Evolutionary conservation across 176 grass and related monocot species (phyloP), one percentile per base, ranked within the genome.

Genomic region (Pontederia crassipes): DNA sequence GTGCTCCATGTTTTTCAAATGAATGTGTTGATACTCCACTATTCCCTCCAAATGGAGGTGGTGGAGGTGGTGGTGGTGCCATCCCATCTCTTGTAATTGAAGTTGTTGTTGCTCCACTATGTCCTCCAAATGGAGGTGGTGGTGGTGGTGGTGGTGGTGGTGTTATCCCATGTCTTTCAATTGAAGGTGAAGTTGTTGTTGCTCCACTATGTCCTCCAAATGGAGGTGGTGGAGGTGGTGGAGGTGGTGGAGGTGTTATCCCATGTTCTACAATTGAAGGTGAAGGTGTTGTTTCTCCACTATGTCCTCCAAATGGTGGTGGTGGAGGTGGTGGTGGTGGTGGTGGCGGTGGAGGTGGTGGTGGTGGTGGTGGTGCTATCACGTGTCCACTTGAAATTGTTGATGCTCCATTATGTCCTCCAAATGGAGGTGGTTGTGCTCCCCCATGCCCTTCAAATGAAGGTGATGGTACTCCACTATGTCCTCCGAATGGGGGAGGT

Each of bases 401-500:
- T 1, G 59, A 54, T 4, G 18, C 3, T 65, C 18, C 47, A 9
- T 8, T 1, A 12, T 14, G 14, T 7, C 20, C 15, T 14, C n/a
- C 16, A 51, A 8, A 12, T 4, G 11, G 55, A 49, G 64, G 45
- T 6, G 5, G 14, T 40, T 24, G 55, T 64, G 72, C 47, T 71
- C 8, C 48, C 58, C 11, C 54, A 71, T 59, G 35, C 28, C 0
- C 58, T 60, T 55, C 55, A 75, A 9, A 8, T 52, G 59, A 40
- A 12, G 65, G 27, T 45, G 75, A 7, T 20, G 65, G 56, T 45
- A 57, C 52, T 71, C 8, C 48, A 58, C n/a, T 49, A 71, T 59
- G 35, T 45, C 0, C 58, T 60, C 54, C 55, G 72, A 9, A 8
- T 52, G 59, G 48, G 8, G 11, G 55, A 49, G 64, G 45, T 6